Percentiles rank a stretch among this genome's conserved stretches.
phyloP scores from a whole-genome alignment of 371 early-diverging fungal species.

The Lichtheimia hyalospora region DNA sequence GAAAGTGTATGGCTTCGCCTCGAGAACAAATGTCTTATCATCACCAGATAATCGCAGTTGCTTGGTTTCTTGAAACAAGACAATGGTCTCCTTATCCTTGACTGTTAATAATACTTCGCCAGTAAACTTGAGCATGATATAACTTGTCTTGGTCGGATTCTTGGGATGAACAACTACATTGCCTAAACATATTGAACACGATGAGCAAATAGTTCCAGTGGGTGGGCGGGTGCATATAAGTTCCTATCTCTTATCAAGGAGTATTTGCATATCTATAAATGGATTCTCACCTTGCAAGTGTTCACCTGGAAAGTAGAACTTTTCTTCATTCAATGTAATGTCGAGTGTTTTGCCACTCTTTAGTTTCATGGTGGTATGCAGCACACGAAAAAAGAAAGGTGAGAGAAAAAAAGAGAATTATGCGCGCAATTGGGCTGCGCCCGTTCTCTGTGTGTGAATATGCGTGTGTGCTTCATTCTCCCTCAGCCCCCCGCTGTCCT shows the following conservation, averaged over 20 bases:
- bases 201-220: no score
- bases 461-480: background rate
- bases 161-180: constrained; percentile 40
- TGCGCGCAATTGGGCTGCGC: constrained; percentile 5
- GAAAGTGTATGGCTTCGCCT: constrained; percentile 36
- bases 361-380: background rate
- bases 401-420: background rate
- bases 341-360: constrained; percentile 29
- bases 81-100: constrained; percentile 37
- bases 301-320: constrained; percentile 51
- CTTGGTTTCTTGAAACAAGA: constrained; percentile 28
- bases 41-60: constrained; percentile 19
- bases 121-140: constrained; percentile 33
- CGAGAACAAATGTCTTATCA: constrained; percentile 26
- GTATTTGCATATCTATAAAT: no score
- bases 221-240: no score
- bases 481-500: background rate
- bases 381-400: constrained; percentile 3
- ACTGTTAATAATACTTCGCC: constrained; percentile 29
- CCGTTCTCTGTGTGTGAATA: background rate
- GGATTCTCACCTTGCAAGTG: constrained; percentile 32
- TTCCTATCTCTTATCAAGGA: no score
- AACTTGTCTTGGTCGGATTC: constrained; percentile 39
- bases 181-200: constrained; percentile 18
- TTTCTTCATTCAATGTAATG: constrained; percentile 42